Evolutionary conservation across 805 yeast genomes (phyloP).

Genomic region (Candida maris): DNA sequence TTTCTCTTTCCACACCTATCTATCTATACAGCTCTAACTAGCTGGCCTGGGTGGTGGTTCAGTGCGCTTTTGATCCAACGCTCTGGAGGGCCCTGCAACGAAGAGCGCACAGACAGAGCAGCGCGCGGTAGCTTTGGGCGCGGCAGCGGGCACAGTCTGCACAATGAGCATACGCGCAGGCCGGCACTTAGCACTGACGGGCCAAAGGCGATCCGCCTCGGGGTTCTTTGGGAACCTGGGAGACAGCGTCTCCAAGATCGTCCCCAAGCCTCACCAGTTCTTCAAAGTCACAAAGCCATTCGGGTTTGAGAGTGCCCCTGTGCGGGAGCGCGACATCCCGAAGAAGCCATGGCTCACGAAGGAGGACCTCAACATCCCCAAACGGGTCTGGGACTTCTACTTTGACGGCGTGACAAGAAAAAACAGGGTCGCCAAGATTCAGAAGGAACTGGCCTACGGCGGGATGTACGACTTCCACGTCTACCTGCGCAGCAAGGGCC

Average conservation of each 20-base stretch:
- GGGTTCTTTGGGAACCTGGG: constrained; percentile 32
- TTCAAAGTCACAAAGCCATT: constrained; percentile 32
- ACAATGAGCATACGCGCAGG: too few relatives aligned
- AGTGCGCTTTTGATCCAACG: too few relatives aligned
- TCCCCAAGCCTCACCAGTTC: constrained; percentile 32
- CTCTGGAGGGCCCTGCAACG: too few relatives aligned
- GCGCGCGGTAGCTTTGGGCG: too few relatives aligned
- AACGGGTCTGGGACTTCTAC: constrained; percentile 32
- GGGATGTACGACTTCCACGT: constrained; percentile 64
- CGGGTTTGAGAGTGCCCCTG: constrained; percentile 29
- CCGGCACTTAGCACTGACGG: neutral
- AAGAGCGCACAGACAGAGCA: too few relatives aligned
- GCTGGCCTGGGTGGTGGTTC: too few relatives aligned
- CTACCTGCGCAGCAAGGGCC: constrained; percentile 74
- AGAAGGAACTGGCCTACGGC: constrained; percentile 61
- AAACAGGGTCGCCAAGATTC: constrained; percentile 37
- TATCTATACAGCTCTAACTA: too few relatives aligned
- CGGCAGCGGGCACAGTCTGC: too few relatives aligned
- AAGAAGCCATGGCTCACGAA: constrained; percentile 22
- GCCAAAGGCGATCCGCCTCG: neutral
- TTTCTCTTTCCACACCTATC: too few relatives aligned
- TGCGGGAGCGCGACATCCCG: constrained; percentile 19
- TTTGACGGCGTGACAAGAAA: constrained; percentile 36
- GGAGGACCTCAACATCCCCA: constrained; percentile 29
- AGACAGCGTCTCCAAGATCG: constrained; percentile 28